These are phyloP conservation scores for Neofusicoccum cordaticola DNA, from an alignment of 2,329 filamentous ascomycete genomes.

Conservation along the genomic window DNA sequence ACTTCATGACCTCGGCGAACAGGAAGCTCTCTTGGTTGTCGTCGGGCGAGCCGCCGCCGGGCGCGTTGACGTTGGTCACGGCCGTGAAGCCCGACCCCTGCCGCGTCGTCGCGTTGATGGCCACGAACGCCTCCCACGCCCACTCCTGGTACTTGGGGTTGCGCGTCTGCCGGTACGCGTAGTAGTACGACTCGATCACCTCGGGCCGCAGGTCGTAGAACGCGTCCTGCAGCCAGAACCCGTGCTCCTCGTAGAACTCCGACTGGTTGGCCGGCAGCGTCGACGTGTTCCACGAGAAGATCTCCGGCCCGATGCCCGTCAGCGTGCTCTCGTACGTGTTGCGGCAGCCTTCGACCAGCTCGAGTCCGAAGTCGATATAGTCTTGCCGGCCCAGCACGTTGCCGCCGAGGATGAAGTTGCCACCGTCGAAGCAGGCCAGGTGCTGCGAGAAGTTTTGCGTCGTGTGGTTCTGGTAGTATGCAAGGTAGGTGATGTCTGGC, in stretches of 20 bases:
- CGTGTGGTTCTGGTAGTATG: conserved; percentile 51
- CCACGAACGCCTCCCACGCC: conserved; percentile 75
- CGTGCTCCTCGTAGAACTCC: conserved; percentile 62
- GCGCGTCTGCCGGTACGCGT: conserved; percentile 78
- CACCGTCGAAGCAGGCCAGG: conserved; percentile 78
- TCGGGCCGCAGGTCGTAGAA: conserved; percentile 73
- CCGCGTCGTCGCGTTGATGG: conserved; percentile 63
- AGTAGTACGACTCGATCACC: conserved; percentile 81
- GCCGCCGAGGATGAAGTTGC: conserved; percentile 81
- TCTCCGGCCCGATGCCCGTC: conserved; percentile 75
- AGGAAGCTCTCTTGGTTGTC: conserved; percentile 85
- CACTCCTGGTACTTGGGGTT: conserved; percentile 75
- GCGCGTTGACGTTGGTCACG: conserved; percentile 63
- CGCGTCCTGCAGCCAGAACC: conserved; percentile 66
- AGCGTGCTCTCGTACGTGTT: conserved; percentile 67
- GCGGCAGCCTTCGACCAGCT: conserved; percentile 69
- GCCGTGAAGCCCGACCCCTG: conserved; percentile 66
- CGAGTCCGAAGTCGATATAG: conserved; percentile 72
- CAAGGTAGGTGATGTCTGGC: conserved; percentile 71
- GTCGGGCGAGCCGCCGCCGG: conserved; percentile 57
- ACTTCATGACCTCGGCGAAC: conserved; percentile 86
- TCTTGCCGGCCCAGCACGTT: conserved; percentile 62
- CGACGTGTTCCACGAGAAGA: conserved; percentile 39
- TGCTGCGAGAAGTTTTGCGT: conserved; percentile 43
- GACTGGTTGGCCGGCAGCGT: conserved; percentile 26